A percentile compares a stretch with the other conserved stretches of the same genome.
Conservation (phyloP, 2,329 filamentous ascomycete genomes). For the Aspergillus uvarum region DNA sequence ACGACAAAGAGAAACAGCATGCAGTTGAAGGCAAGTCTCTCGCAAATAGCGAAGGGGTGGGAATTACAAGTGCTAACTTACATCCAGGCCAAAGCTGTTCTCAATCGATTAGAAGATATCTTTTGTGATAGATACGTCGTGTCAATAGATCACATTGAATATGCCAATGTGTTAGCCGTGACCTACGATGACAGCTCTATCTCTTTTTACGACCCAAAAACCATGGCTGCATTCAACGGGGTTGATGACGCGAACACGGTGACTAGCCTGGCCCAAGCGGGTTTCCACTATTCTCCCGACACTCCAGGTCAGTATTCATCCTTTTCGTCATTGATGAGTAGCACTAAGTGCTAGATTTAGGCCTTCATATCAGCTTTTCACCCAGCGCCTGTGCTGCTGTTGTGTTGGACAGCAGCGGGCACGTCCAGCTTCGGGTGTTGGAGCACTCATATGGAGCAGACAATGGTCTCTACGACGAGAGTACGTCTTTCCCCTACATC, state of each 20-base stretch:
- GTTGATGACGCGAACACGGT: constrained; percentile 65
- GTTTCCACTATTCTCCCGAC: constrained; percentile 69
- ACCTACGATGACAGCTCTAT: constrained; percentile 77
- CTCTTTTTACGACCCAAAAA: constrained; percentile 74
- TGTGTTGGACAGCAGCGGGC: constrained; percentile 39
- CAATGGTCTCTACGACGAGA: constrained; percentile 38
- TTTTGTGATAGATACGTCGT: constrained; percentile 69
- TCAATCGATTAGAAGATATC: constrained; percentile 68
- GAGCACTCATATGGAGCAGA: constrained; percentile 42
- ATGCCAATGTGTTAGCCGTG: constrained; percentile 70
- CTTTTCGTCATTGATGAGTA: background rate
- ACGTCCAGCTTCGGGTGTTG: constrained; percentile 40
- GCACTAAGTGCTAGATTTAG: constrained; percentile 24
- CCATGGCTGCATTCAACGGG: constrained; percentile 67
- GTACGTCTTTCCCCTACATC: constrained; percentile 24
- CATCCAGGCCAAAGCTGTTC: constrained; percentile 46
- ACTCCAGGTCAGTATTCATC: constrained; percentile 54
- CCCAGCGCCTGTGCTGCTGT: constrained; percentile 45
- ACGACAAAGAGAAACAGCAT: constrained; percentile 62
- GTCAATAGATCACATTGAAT: constrained; percentile 65
- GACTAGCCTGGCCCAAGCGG: constrained; percentile 70
- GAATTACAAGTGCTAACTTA: constrained; percentile 15
- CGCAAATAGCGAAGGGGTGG: constrained; percentile 4
- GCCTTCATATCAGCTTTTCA: constrained; percentile 43
- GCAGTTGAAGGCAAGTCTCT: constrained; percentile 34